A percentile compares a stretch with the other conserved stretches of the same genome.
Evolutionary conservation across 257 asterid genomes (phyloP).

Genomic region (Petunia axillaris): DNA sequence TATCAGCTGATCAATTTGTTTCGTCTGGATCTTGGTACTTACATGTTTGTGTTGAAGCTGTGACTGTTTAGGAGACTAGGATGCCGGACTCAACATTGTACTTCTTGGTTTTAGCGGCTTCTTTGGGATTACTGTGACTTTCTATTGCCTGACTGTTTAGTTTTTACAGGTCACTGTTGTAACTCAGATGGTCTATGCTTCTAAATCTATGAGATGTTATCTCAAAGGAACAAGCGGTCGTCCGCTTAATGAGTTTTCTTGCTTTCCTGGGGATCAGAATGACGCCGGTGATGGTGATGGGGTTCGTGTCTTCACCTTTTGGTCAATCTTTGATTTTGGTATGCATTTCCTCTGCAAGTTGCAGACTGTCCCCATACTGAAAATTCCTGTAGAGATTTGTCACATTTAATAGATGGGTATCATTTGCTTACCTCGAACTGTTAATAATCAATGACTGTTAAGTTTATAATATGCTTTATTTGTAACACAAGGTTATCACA

Average conservation of each 20-base stretch:
- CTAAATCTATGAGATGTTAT: conserved; percentile 77
- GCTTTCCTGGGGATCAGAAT: conserved; percentile 43
- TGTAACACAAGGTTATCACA: background rate
- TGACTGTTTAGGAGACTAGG: background rate
- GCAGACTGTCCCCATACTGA: background rate
- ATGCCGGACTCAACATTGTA: background rate
- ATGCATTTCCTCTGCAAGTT: conserved; percentile 26
- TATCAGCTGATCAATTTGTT: background rate
- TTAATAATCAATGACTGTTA: background rate
- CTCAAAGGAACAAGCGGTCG: conserved; percentile 51
- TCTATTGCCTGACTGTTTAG: background rate
- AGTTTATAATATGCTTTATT: background rate
- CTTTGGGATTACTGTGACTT: background rate
- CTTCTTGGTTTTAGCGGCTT: background rate
- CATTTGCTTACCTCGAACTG: background rate
- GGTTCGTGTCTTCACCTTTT: conserved; percentile 65
- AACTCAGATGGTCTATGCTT: conserved; percentile 53
- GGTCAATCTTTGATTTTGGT: conserved; percentile 69
- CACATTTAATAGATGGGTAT: background rate
- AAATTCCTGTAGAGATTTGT: background rate
- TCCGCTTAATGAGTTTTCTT: conserved; percentile 67
- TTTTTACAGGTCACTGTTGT: conserved; percentile 54
- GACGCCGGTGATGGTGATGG: conserved; percentile 79
- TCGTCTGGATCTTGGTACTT: background rate
- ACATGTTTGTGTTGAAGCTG: background rate